These are phyloP conservation scores for Metschnikowia chrysomelidarum DNA, from an alignment of 805 yeast genomes.

Conservation along the genomic window DNA sequence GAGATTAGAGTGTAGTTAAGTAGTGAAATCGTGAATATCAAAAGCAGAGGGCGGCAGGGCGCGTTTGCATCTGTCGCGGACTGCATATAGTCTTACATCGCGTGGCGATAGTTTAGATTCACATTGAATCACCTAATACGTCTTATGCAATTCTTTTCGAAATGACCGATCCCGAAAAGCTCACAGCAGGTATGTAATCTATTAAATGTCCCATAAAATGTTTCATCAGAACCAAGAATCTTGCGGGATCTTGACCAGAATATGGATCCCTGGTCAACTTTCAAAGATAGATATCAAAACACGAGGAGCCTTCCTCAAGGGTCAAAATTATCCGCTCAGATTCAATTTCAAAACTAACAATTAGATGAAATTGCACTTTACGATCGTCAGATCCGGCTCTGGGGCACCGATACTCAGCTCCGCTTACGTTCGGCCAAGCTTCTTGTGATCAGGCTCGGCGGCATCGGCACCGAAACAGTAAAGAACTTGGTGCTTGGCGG, in stretches of 20 bases:
- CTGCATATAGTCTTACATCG: too few species aligned
- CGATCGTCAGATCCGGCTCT: slow-evolving; percentile 89
- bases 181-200: slow-evolving; percentile 22
- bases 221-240: background rate
- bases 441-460: slow-evolving; percentile 68
- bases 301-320: too few species aligned
- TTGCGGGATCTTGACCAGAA: too few species aligned
- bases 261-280: too few species aligned
- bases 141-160: background rate
- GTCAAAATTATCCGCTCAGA: background rate
- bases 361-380: slow-evolving; percentile 84
- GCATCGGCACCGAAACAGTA: slow-evolving; percentile 75
- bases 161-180: slow-evolving; percentile 14
- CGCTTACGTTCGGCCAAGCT: slow-evolving; percentile 70
- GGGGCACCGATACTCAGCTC: slow-evolving; percentile 94
- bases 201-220: background rate
- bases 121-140: too few species aligned
- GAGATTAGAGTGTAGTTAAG: too few species aligned
- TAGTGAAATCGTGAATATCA: too few species aligned
- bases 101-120: too few species aligned
- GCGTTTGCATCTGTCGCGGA: too few species aligned
- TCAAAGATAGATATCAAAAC: too few species aligned
- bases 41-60: too few species aligned
- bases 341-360: slow-evolving; percentile 3
- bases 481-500: slow-evolving; percentile 90